Evolutionary conservation across 352 stramenopile genomes (phyloP), one percentile per base, ranked within the genome.

Genomic region (Blastocystis sp.): DNA sequence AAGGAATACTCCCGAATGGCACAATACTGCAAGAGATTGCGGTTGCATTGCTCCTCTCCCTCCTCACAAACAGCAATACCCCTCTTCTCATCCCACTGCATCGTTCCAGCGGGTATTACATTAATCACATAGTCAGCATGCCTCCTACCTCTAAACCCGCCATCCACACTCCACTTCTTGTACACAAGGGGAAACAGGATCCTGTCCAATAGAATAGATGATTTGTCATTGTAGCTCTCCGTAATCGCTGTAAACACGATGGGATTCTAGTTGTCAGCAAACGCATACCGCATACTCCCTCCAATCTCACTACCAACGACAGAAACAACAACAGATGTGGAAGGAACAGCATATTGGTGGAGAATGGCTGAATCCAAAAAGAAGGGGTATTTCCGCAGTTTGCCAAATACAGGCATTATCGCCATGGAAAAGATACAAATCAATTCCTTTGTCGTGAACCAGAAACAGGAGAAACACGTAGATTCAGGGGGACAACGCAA

Each of bases 1-100:
- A 70, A 84, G 4, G 74, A 84, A 23, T 84, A 84, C 48, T 84
- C 74, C 11, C 74, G 74, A 28, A 84, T 84, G 23, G 74, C 74
- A 53, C 74, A 84, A 53, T 84, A 84, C 38, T 84, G 74, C 23
- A 84, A 43, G 2, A 84, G 19, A 14, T 84, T 62, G 2, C 60
- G 53, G 7, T 67, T 52, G 48, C 74, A 84, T 28, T 84, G 74
- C 65, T 84, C 74, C n/a, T 66, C 11, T 28, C 74, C 74, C 0
- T 70, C 10, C 28, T 28, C 53, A 70, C 74, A 84, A 2, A 84
- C 48, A 66, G 28, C 19, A 52, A n/a, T 56, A 11, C 53, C 19
- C 41, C 21, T 67, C 11, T 67, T 28, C 21, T 17, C 23, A 45
- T 84, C 34, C 74, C 74, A 84, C 23, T 52, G 21, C 74, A 84